Conservation (phyloP, 768 basidiomycete genomes). For the Leccinellum luteum region DNA sequence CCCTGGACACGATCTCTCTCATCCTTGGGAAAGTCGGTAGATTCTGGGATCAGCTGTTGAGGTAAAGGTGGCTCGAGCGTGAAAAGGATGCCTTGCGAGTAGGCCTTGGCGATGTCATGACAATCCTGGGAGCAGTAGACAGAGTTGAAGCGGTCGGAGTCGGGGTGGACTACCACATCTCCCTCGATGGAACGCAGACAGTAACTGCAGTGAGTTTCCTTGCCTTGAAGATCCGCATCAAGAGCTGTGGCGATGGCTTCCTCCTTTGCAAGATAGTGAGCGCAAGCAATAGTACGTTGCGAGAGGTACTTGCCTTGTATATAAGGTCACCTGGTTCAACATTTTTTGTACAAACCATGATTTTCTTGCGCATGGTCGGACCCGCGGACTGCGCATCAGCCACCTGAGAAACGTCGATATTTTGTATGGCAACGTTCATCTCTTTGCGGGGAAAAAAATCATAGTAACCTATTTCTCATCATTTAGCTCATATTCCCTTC, state of each 20-base stretch:
- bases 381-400: constrained; percentile 10
- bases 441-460: constrained; percentile 70
- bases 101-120: constrained; percentile 48
- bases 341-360: constrained; percentile 64
- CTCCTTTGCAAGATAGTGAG: constrained; percentile 48
- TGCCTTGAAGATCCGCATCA: constrained; percentile 66
- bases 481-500: constrained; percentile 15
- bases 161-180: constrained; percentile 42
- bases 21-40: constrained; percentile 35
- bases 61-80: constrained; percentile 63
- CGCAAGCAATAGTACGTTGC: not conserved
- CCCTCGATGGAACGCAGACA: constrained; percentile 62
- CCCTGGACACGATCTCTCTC: constrained; percentile 58
- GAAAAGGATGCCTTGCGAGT: constrained; percentile 71
- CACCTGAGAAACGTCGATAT: constrained; percentile 25
- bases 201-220: constrained; percentile 68
- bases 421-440: constrained; percentile 64
- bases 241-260: constrained; percentile 67
- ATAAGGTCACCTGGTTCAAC: constrained; percentile 70
- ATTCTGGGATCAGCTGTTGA: constrained; percentile 32
- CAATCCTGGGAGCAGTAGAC: constrained; percentile 76
- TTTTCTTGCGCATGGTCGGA: constrained; percentile 41
- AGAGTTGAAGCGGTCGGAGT: constrained; percentile 52
- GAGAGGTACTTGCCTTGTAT: constrained; percentile 53
- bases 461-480: constrained; percentile 60